Evolutionary conservation across 2,329 filamentous ascomycete genomes (phyloP).

Genomic region (Mycosphaerella arachidis): DNA sequence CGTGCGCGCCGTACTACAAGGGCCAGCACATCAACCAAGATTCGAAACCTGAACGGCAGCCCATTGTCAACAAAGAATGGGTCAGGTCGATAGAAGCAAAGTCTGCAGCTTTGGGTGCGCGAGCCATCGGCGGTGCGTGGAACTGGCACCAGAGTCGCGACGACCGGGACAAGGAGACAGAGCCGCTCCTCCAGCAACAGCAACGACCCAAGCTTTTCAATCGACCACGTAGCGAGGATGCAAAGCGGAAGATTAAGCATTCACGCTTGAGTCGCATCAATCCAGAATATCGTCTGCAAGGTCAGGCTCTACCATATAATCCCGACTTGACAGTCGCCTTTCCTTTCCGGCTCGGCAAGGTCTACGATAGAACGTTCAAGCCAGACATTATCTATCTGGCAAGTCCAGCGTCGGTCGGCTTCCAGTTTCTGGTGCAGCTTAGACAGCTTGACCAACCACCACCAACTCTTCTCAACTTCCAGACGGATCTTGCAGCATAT

Average conservation of each 20-base stretch:
- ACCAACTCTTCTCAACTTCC: slow-evolving; percentile 64
- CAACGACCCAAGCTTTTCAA: slow-evolving; percentile 27
- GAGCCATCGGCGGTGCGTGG: slow-evolving; percentile 33
- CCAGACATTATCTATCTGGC: slow-evolving; percentile 68
- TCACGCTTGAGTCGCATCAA: slow-evolving; percentile 32
- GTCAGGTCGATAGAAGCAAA: slow-evolving; percentile 32
- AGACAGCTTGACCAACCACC: slow-evolving; percentile 55
- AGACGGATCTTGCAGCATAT: slow-evolving; percentile 67
- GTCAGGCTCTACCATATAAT: slow-evolving; percentile 66
- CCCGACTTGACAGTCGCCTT: slow-evolving; percentile 67
- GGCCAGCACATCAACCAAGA: slow-evolving; percentile 48
- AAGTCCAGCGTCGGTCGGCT: slow-evolving; percentile 64
- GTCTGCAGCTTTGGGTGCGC: slow-evolving; percentile 29
- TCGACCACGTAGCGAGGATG: slow-evolving; percentile 27
- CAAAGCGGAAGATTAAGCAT: slow-evolving; percentile 25
- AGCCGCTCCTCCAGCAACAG: slow-evolving; percentile 15
- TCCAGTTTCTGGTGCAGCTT: slow-evolving; percentile 66
- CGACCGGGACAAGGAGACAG: slow-evolving; percentile 12
- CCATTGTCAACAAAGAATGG: slow-evolving; percentile 34
- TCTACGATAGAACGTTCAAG: slow-evolving; percentile 59
- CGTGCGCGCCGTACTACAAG: slow-evolving; percentile 58
- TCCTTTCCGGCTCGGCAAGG: slow-evolving; percentile 59
- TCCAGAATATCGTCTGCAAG: slow-evolving; percentile 57
- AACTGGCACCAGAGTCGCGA: slow-evolving; percentile 30
- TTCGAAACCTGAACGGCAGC: slow-evolving; percentile 23